Evolutionary conservation across 2,329 filamentous ascomycete species (phyloP).

Genomic region (Thermomyces lanuginosus): DNA sequence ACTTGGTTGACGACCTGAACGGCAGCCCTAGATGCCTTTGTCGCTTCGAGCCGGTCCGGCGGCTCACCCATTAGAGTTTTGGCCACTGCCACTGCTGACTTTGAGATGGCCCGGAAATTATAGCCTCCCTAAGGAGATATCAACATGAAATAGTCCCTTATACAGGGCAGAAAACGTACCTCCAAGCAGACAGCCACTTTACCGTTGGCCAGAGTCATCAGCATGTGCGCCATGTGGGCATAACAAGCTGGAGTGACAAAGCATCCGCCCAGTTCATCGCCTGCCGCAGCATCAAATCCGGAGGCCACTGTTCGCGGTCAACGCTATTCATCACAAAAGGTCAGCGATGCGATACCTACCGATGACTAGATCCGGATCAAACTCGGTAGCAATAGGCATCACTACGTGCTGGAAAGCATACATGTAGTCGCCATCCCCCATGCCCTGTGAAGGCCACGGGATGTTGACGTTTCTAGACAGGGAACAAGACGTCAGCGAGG

Average conservation of each 20-base stretch:
- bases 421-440: conserved; percentile 95
- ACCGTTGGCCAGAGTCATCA: conserved; percentile 83
- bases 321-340: background rate
- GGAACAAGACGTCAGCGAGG: conserved; percentile 1
- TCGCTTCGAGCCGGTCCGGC: conserved; percentile 43
- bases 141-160: too few relatives aligned
- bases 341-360: conserved; percentile 18
- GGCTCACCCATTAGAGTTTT: conserved; percentile 91
- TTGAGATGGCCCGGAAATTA: conserved; percentile 81
- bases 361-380: conserved; percentile 85
- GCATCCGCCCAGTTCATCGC: conserved; percentile 82
- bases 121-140: conserved; percentile 52
- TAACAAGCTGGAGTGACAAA: conserved; percentile 85
- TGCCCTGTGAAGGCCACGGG: conserved; percentile 52
- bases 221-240: conserved; percentile 97
- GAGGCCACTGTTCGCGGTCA: conserved; percentile 48
- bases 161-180: conserved; percentile 15
- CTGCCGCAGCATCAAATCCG: conserved; percentile 87
- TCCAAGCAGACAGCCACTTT: conserved; percentile 87
- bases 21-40: conserved; percentile 34
- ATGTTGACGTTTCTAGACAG: conserved; percentile 45
- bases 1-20: conserved; percentile 42
- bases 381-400: conserved; percentile 90
- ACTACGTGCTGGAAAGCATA: conserved; percentile 90
- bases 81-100: conserved; percentile 80